These are phyloP conservation scores for Kurtzmaniella quercitrusa DNA, from an alignment of 1,139 yeast genomes.

Conservation along the genomic window DNA sequence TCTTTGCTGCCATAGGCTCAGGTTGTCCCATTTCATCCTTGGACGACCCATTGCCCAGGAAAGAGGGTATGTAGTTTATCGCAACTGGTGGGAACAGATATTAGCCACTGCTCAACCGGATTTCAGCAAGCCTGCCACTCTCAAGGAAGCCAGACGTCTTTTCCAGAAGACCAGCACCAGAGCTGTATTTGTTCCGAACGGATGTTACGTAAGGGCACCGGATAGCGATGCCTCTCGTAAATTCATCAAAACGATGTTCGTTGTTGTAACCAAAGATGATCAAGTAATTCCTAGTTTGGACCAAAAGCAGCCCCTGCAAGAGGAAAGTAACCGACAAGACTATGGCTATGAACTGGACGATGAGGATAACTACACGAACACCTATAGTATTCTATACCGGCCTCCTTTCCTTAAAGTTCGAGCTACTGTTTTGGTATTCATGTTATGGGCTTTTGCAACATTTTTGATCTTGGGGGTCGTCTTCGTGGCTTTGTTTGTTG, in stretches of 20 bases:
- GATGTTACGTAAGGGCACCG: constrained; percentile 82
- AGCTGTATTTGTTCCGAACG: constrained; percentile 70
- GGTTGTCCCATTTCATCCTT: constrained; percentile 77
- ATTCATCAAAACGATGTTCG: constrained; percentile 62
- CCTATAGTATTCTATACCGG: constrained; percentile 75
- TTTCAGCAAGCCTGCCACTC: constrained; percentile 53
- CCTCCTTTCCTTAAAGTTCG: constrained; percentile 75
- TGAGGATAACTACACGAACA: constrained; percentile 45
- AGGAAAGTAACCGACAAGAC: constrained; percentile 22
- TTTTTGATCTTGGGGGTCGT: constrained; percentile 36
- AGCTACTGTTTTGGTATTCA: constrained; percentile 49
- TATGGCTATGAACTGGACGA: constrained; percentile 37
- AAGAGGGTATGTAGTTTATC: constrained; percentile 65
- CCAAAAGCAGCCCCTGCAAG: constrained; percentile 18
- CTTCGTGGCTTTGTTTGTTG: constrained; percentile 32
- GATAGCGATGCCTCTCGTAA: constrained; percentile 69
- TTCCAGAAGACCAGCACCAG: constrained; percentile 38
- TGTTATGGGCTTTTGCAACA: constrained; percentile 71
- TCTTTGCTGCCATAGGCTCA: constrained; percentile 49
- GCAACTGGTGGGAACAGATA: constrained; percentile 42
- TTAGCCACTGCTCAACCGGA: constrained; percentile 46
- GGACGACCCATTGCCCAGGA: constrained; percentile 69
- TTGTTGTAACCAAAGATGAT: constrained; percentile 81
- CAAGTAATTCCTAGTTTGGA: constrained; percentile 37
- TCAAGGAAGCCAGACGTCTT: constrained; percentile 38